These are phyloP conservation scores for Colletotrichum cuscutae DNA, from an alignment of 2,329 filamentous ascomycete species.

Conservation along the genomic window DNA sequence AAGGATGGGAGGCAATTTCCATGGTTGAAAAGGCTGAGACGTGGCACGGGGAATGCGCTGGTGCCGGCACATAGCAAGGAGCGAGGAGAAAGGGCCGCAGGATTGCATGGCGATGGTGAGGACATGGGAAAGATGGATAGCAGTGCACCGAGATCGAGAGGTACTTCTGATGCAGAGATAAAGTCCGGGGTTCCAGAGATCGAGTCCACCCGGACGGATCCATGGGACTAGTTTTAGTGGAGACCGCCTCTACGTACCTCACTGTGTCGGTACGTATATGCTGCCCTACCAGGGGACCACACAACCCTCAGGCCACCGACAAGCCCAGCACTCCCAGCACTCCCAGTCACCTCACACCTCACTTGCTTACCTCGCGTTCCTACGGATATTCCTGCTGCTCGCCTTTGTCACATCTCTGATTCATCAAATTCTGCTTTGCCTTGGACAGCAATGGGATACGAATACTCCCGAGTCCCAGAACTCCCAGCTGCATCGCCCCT, in stretches of 20 bases:
- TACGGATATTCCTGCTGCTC: neutral
- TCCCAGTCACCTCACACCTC: no score
- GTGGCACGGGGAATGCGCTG: neutral
- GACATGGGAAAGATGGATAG: constrained; percentile 22
- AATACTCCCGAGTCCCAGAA: neutral
- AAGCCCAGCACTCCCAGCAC: neutral
- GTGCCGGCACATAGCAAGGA: neutral
- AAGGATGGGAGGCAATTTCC: neutral
- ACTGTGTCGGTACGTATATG: neutral
- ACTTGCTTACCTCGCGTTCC: neutral
- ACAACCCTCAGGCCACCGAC: neutral
- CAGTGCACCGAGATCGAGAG: constrained; percentile 16
- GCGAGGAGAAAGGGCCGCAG: neutral
- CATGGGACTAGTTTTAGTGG: constrained; percentile 16
- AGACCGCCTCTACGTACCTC: neutral
- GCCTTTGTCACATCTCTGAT: neutral
- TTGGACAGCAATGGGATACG: neutral
- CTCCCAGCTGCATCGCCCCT: neutral
- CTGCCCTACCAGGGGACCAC: neutral
- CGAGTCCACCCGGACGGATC: constrained; percentile 28
- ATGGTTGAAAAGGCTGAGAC: neutral
- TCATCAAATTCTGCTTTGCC: neutral
- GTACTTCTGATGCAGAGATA: constrained; percentile 25
- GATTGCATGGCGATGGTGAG: constrained; percentile 24
- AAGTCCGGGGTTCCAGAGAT: constrained; percentile 28